Conservation (phyloP, 2,329 filamentous ascomycete species). For the Teratosphaeria pseudoeucalypti region DNA sequence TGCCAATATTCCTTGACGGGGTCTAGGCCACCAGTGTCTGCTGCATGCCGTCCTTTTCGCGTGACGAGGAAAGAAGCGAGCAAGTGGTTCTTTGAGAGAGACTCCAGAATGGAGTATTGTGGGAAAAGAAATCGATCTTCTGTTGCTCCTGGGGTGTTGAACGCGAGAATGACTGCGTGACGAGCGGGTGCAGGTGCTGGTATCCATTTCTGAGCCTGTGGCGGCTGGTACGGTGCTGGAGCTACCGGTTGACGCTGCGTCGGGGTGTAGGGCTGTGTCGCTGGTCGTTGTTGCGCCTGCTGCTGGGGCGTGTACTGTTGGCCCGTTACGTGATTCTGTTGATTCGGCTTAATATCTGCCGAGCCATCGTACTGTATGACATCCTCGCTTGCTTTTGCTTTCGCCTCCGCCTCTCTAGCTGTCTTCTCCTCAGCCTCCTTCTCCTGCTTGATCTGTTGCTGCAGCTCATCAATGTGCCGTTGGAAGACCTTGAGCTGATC, state of each 20-base stretch:
- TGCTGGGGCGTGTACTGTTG: background rate
- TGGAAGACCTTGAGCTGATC: constrained; percentile 68
- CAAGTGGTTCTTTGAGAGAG: constrained; percentile 42
- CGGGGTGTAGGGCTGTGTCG: constrained; percentile 1
- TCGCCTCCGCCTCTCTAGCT: constrained; percentile 1
- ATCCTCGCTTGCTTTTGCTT: constrained; percentile 7
- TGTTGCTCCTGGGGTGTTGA: constrained; percentile 44
- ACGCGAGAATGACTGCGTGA: constrained; percentile 62
- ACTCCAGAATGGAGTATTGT: constrained; percentile 66
- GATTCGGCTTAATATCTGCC: constrained; percentile 4
- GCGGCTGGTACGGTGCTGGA: constrained; percentile 8
- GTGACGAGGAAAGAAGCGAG: constrained; percentile 70
- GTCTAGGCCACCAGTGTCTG: constrained; percentile 21
- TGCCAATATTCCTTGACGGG: constrained; percentile 60
- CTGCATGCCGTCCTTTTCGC: constrained; percentile 55
- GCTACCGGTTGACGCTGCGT: constrained; percentile 2
- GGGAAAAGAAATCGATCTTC: constrained; percentile 73
- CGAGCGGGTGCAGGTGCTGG: constrained; percentile 30
- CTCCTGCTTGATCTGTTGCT: constrained; percentile 36
- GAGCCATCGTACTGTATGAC: constrained; percentile 16
- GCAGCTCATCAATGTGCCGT: constrained; percentile 69
- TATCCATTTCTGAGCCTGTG: constrained; percentile 7
- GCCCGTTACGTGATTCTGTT: background rate
- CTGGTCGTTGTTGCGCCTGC: background rate
- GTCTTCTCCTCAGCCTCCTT: constrained; percentile 20